Evolutionary conservation across 805 yeast genomes (phyloP).

Genomic region (Kockiozyma suomiensis): DNA sequence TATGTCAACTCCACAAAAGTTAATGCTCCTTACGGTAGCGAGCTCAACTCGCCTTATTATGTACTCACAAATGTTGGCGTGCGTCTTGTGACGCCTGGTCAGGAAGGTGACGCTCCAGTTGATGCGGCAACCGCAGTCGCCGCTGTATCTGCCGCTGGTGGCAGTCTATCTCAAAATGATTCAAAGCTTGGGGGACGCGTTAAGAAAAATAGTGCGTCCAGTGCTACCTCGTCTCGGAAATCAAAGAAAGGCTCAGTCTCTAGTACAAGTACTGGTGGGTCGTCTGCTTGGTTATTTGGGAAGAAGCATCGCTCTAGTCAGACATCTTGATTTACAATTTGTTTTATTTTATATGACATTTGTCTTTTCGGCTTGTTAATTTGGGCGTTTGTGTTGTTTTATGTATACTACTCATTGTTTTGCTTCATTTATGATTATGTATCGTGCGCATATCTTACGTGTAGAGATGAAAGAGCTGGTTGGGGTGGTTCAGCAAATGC

Average conservation of each 20-base stretch:
- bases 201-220: slow-evolving; percentile 1
- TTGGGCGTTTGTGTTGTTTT: background rate
- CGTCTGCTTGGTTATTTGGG: slow-evolving; percentile 4
- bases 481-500: no score
- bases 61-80: slow-evolving; percentile 27
- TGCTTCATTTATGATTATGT: no score
- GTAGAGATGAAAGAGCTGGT: no score
- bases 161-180: background rate
- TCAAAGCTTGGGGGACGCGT: background rate
- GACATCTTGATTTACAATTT: background rate
- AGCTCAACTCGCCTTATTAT: slow-evolving; percentile 21
- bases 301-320: slow-evolving; percentile 8
- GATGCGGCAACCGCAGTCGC: background rate
- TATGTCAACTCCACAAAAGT: background rate
- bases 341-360: background rate
- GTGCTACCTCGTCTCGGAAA: background rate
- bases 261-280: background rate
- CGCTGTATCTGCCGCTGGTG: background rate
- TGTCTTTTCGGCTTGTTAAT: background rate
- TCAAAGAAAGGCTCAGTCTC: background rate
- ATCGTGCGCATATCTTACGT: no score
- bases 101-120: background rate
- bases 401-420: no score
- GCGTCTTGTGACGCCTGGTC: slow-evolving; percentile 19
- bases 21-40: slow-evolving; percentile 21